Evolutionary conservation across 768 basidiomycete genomes (phyloP).

Genomic region (Arthromyces matolae): DNA sequence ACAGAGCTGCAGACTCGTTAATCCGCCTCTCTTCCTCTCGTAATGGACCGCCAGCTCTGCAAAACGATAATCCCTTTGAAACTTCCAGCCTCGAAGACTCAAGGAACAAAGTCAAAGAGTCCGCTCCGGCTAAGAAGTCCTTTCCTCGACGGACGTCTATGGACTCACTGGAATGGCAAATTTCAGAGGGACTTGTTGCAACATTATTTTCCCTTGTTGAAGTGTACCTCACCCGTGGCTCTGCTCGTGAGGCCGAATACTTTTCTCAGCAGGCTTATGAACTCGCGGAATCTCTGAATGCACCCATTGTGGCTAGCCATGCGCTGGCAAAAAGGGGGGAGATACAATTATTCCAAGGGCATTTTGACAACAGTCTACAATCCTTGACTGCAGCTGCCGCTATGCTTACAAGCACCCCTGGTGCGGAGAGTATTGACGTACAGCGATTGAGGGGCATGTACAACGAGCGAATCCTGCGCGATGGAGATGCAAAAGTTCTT

Average conservation of each 20-base stretch:
- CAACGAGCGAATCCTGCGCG: constrained; percentile 36
- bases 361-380: constrained; percentile 52
- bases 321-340: constrained; percentile 69
- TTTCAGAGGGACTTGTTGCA: constrained; percentile 66
- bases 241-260: constrained; percentile 80
- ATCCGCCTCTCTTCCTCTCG: constrained; percentile 49
- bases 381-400: constrained; percentile 49
- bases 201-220: constrained; percentile 64
- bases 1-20: constrained; percentile 69
- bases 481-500: constrained; percentile 45
- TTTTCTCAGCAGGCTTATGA: constrained; percentile 77
- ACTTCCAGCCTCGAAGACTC: constrained; percentile 40
- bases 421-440: constrained; percentile 57
- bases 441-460: constrained; percentile 55
- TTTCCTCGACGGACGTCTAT: constrained; percentile 33
- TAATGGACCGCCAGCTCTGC: constrained; percentile 18
- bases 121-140: constrained; percentile 22
- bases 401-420: constrained; percentile 43
- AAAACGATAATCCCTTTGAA: constrained; percentile 59
- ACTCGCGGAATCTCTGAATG: constrained; percentile 64
- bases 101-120: constrained; percentile 10
- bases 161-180: constrained; percentile 68
- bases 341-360: constrained; percentile 61
- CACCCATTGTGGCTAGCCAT: constrained; percentile 59
- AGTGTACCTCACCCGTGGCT: constrained; percentile 70